Base-by-base conservation (phyloP, 2,329 filamentous ascomycete genomes). In the Emergomyces pasteurianus region DNA sequence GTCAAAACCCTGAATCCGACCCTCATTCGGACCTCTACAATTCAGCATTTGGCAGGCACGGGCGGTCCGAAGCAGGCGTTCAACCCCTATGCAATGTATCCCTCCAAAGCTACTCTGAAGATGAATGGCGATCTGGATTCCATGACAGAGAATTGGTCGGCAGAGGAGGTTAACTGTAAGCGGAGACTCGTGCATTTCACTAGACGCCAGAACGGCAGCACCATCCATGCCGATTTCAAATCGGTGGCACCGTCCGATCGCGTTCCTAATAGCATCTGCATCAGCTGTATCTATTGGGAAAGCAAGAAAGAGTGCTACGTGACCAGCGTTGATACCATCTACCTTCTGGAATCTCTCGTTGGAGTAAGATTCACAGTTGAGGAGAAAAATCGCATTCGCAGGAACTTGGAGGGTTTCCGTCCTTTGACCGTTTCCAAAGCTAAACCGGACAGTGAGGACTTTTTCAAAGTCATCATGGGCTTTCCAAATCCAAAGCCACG, bases 391-490 rank as follows among this genome's bases (percentile, higher is more conserved):
- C 86, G 94, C 58, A 97, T 99, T 68, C 87, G 94, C 36, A 86
- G 94, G 64, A 99, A 99, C 70, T 80, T 99, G 40, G 94, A 99
- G 73, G 92, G 92, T 0, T 97, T 96, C 78, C 86, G 90, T 42
- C 94, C 94, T 0, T 77, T 90, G 65, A 99, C 94, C 0, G 91
- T 99, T 21, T 96, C 91, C 67, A 99, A 99, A 75, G 86, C 86
- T 61, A 96, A 95, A 76, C 71, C 86, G 0, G 92, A 97, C 62
- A 96, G 89, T 72, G 92, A 97, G 73, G 90, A 95, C 60, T 97
- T 97, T 75, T 97, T 97, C 85, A 96, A 96, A 78, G 83, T 96
- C 68, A 97, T 99, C 76, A 99, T 99, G 94, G 90, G 86, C 1
- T 97, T 97, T 71, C 90, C 91, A 14, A 89, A 88, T 63, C 94